A percentile compares a stretch with the other conserved stretches of the same genome.
Conservation (phyloP, 805 yeast species). For the Wickerhamomyces hampshirensis region DNA sequence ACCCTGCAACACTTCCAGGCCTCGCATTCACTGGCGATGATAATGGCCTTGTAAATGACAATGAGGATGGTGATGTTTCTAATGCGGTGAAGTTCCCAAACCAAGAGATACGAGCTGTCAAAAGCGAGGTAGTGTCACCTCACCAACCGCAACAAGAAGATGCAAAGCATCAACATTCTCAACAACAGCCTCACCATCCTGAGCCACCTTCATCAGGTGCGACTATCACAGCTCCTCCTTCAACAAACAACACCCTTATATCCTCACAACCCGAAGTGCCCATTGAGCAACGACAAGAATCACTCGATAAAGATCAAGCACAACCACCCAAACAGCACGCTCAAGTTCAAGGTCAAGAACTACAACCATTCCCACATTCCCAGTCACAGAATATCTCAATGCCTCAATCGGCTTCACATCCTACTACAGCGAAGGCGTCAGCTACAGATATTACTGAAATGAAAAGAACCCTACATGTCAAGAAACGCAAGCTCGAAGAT, state of each 20-base stretch:
- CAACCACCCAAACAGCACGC: not conserved
- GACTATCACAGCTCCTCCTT: not conserved
- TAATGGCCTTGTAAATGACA: constrained; percentile 5
- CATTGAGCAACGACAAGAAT: too few species aligned
- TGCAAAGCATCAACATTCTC: not conserved
- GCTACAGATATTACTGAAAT: too few species aligned
- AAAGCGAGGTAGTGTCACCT: too few species aligned
- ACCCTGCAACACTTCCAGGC: constrained; percentile 22
- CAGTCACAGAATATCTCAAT: too few species aligned
- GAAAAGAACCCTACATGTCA: too few species aligned
- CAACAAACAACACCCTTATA: not conserved
- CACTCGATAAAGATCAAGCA: not conserved
- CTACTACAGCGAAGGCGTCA: too few species aligned
- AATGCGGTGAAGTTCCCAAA: too few species aligned
- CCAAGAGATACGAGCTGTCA: too few species aligned
- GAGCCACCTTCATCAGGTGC: not conserved
- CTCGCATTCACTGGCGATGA: constrained; percentile 7
- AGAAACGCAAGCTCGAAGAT: not conserved
- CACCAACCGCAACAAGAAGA: not conserved
- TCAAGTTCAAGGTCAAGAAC: not conserved
- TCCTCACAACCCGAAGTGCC: not conserved
- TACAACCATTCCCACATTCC: too few species aligned
- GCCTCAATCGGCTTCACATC: too few species aligned
- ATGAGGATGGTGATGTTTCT: constrained; percentile 1
- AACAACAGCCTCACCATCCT: not conserved